Percentiles rank a stretch among this genome's conserved stretches.
Evolutionary conservation across 2,329 filamentous ascomycete genomes (phyloP).

Genomic region (Chaetomiaceae sp.): DNA sequence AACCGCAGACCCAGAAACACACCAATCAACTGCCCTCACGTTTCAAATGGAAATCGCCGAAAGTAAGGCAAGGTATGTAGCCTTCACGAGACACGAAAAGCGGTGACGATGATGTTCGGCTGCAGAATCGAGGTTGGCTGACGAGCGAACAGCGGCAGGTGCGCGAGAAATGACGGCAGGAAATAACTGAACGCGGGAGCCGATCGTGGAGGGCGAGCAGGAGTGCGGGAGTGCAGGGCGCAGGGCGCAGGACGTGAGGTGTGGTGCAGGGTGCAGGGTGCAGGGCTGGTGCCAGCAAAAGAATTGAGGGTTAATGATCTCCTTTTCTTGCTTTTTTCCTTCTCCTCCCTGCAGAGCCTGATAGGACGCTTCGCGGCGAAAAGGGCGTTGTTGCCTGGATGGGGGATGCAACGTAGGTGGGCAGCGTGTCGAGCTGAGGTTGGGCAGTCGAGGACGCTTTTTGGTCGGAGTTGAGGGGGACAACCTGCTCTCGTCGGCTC

Average conservation of each 20-base stretch:
- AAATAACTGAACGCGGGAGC: neutral
- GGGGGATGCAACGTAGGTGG: constrained; percentile 2
- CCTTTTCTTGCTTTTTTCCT: neutral
- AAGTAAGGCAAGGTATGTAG: neutral
- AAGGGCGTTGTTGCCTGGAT: constrained; percentile 3
- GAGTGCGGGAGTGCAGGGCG: too few relatives aligned
- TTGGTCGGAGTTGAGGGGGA: constrained; percentile 19
- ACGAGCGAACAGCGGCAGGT: neutral
- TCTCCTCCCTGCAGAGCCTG: constrained; percentile 7
- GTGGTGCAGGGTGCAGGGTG: neutral
- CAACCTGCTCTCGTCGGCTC: too few relatives aligned
- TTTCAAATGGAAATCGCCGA: neutral
- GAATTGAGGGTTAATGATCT: constrained; percentile 20
- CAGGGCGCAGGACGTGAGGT: too few relatives aligned
- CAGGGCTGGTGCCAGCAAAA: constrained; percentile 11
- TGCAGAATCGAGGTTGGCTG: neutral
- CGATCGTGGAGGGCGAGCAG: neutral
- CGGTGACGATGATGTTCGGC: neutral
- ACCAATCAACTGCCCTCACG: constrained; percentile 11
- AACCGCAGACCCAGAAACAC: neutral
- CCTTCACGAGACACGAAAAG: too few relatives aligned
- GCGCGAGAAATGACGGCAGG: neutral
- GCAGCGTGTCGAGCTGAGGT: constrained; percentile 23
- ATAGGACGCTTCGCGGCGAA: neutral
- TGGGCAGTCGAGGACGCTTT: constrained; percentile 21